Percentiles rank a stretch among this genome's conserved stretches.
phyloP scores from a whole-genome alignment of 805 yeast genomes.

The Saccharomycopsis capsularis region DNA sequence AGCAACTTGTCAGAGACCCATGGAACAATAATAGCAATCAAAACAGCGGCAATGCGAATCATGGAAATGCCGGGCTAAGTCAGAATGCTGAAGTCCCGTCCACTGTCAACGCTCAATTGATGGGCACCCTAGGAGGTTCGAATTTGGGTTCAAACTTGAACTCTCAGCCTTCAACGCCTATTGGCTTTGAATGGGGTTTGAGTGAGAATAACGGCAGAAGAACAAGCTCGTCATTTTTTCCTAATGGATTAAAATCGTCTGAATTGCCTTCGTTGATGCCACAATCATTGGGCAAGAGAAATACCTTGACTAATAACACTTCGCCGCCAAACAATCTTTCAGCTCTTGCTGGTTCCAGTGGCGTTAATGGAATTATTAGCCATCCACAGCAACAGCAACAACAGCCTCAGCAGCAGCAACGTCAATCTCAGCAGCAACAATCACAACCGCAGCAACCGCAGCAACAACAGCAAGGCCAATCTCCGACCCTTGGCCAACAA shows the following conservation, averaged over 20 bases:
- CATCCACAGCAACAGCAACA: conserved; percentile 27
- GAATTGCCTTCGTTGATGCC: not conserved
- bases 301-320: conserved; percentile 28
- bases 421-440: conserved; percentile 26
- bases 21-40: conserved; percentile 9
- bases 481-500: conserved; percentile 5
- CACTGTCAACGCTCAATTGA: conserved; percentile 29
- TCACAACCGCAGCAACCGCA: conserved; percentile 29
- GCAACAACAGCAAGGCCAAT: conserved; percentile 29
- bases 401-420: conserved; percentile 29
- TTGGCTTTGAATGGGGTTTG: conserved; percentile 29
- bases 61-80: too few relatives aligned
- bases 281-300: not conserved
- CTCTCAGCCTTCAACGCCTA: conserved; percentile 13
- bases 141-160: not conserved
- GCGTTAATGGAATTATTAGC: conserved; percentile 25
- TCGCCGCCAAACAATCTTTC: conserved; percentile 31
- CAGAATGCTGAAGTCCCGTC: too few relatives aligned
- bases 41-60: not conserved
- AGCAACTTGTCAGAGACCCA: conserved; percentile 37
- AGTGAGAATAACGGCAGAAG: conserved; percentile 32
- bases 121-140: conserved; percentile 24
- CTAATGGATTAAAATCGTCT: conserved; percentile 14
- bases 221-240: conserved; percentile 27
- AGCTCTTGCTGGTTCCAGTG: conserved; percentile 15